phyloP scores from a whole-genome alignment of 768 basidiomycete species.

The Mycena galopus region DNA sequence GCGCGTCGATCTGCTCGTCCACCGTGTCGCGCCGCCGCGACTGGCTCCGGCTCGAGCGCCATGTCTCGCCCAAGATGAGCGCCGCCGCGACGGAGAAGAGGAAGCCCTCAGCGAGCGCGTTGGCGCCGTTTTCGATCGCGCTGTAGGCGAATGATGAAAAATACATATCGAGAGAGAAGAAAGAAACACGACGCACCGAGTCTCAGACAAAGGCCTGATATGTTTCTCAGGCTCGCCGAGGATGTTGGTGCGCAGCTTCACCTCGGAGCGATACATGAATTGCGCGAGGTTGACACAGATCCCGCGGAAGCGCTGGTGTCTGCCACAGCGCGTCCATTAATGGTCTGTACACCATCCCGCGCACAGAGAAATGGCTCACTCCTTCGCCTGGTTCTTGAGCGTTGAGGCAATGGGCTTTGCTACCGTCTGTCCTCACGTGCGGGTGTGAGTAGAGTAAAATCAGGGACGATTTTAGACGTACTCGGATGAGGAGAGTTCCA shows the following conservation, averaged over 20 bases:
- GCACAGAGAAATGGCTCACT: slow-evolving; percentile 57
- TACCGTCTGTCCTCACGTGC: slow-evolving; percentile 67
- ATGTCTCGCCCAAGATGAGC: slow-evolving; percentile 83
- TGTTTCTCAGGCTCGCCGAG: slow-evolving; percentile 82
- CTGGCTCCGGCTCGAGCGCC: slow-evolving; percentile 77
- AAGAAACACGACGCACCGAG: slow-evolving; percentile 59
- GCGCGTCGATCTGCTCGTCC: slow-evolving; percentile 76
- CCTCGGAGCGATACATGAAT: slow-evolving; percentile 79
- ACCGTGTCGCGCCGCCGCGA: slow-evolving; percentile 80
- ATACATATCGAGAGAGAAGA: background rate
- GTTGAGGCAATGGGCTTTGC: slow-evolving; percentile 83
- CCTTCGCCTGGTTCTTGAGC: slow-evolving; percentile 78
- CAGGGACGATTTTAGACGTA: slow-evolving; percentile 50
- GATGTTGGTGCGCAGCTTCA: slow-evolving; percentile 78
- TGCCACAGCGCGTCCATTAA: slow-evolving; percentile 40
- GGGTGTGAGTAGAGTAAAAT: background rate
- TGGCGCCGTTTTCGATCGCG: slow-evolving; percentile 90
- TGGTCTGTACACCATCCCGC: background rate
- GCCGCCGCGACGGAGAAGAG: slow-evolving; percentile 81
- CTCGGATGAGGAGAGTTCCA: slow-evolving; percentile 80
- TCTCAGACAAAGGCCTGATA: slow-evolving; percentile 83
- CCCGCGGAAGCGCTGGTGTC: slow-evolving; percentile 79
- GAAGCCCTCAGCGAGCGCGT: slow-evolving; percentile 87
- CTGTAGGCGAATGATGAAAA: slow-evolving; percentile 48
- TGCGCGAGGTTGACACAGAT: slow-evolving; percentile 84